Base-by-base conservation (phyloP, 2,329 filamentous ascomycete genomes). In the Byssochlamys sp. region DNA sequence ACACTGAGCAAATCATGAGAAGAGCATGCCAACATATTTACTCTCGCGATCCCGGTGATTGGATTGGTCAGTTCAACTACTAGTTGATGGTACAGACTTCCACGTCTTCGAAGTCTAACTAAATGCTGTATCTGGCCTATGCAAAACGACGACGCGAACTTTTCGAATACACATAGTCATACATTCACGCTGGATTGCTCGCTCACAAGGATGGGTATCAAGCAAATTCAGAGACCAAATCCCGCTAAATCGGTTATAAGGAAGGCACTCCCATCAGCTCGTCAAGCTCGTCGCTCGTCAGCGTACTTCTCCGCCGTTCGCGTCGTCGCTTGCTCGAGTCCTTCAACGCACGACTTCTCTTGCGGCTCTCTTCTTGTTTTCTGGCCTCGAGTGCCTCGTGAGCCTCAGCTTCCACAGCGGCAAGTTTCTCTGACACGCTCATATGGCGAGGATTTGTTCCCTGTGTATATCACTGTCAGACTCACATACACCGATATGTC, bases 271-370 rank as follows among this genome's bases (percentile, higher is more conserved):
- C 69, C 68, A 75, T 67, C 56, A 76, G 62, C 58, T 72, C 71
- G 19, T 73, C 75, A 51, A 78, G 64, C 61, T 78, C 76, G 53
- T 75, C 73, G 49, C 66, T 72, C n/a, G 72, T 77, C 26, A 78
- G 65, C 28, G 76, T 78, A 57, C 76, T 78, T 52, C 75, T 69
- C 58, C 76, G 66, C 54, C 67, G 64, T 55, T 61, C 64, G 54
- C 59, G 65, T 45, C 64, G 61, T 52, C 53, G 59, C 59, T 68
- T 70, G 12, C 53, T 45, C 11, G 33, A 39, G 19, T 39, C 53
- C 35, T 35, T 55, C 24, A 14, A 26, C 12, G 25, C 10, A 14
- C 53, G 71, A 60, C 61, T 71, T 62, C 71, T 63, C 59, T 74
- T 75, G 50, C 70, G 69, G 57, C 66, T 68, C 55, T 73, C 70